Base-by-base conservation (phyloP, 208 protist species). In the Trypanosomatidae sp. region DNA sequence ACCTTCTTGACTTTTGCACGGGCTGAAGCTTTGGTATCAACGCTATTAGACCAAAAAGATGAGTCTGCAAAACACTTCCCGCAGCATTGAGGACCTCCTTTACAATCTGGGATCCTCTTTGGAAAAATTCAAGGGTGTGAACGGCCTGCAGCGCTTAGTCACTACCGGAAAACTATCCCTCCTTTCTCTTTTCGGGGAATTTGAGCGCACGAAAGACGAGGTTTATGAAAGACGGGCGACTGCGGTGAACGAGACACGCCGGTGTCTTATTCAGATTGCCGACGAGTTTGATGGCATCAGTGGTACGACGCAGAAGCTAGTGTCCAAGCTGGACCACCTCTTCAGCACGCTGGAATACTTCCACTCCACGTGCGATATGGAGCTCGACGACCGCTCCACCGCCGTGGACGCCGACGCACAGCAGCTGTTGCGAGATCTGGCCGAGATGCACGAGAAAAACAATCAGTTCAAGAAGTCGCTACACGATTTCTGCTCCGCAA, bases 141-240 rank as follows among this genome's bases (percentile, higher is more conserved):
- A 86, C 43, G 81, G 81, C 8, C 44, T 91, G 19, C 71, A 79
- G 15, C 80, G 73, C 41, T 28, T 92, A 0, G 50, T 91, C 17
- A 76, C 62, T 0, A 75, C 83, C 2, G 83, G 82, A 2, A 86
- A 84, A 58, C 77, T 92, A 10, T 91, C 88, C 1, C 39, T 88
- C 17, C 76, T 90, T 2, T 87, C 81, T 7, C 80, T 86, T 64
- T 72, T 94, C 17, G 85, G 85, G 1, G 82, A 86, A 33, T 92
- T 92, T 73, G 82, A 90, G 62, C 69, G 84, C 69, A 91, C 83
- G 6, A 67, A 68, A 33, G 84, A 92, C 60, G 84, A 82, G 19
- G 50, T 87, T 2, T 92, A 87, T 43, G 79, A 88, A 73, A 59
- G 68, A n/a, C 60, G 86, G 10, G 74, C 80, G 12, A 17, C 77